Evolutionary conservation across 2,329 filamentous ascomycete genomes (phyloP).

Genomic region (Nigrospora oryzae): DNA sequence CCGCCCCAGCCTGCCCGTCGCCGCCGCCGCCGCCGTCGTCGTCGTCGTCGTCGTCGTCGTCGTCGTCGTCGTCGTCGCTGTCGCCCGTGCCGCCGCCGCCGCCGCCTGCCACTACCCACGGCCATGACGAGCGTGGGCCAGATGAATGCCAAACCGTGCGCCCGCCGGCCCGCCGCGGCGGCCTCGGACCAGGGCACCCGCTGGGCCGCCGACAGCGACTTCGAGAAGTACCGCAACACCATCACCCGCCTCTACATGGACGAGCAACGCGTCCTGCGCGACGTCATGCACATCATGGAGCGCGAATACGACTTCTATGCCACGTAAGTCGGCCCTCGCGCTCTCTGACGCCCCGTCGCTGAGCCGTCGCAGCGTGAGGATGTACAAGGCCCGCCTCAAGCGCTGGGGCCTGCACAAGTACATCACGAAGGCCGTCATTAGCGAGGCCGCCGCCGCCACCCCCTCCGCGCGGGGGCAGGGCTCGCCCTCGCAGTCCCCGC

Average conservation of each 20-base stretch:
- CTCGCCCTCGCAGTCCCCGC: too few relatives aligned
- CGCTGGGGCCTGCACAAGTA: conserved; percentile 3
- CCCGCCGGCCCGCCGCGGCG: too few relatives aligned
- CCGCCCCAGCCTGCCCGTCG: too few relatives aligned
- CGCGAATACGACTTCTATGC: conserved; percentile 1
- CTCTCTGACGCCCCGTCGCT: too few relatives aligned
- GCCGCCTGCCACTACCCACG: too few relatives aligned
- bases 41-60: too few relatives aligned
- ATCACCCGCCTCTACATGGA: conserved; percentile 3
- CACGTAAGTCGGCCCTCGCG: background rate
- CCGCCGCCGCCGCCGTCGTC: too few relatives aligned
- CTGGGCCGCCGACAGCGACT: conserved; percentile 2
- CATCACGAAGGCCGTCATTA: background rate
- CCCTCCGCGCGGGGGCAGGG: too few relatives aligned
- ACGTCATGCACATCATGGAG: conserved; percentile 1
- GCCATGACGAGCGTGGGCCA: too few relatives aligned
- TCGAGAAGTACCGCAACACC: background rate
- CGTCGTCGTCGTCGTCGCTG: too few relatives aligned
- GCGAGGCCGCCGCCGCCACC: background rate
- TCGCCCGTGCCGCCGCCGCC: too few relatives aligned
- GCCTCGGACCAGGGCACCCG: background rate
- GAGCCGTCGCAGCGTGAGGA: background rate
- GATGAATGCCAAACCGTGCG: too few relatives aligned
- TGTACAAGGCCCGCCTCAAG: conserved; percentile 2
- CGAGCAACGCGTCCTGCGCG: background rate